Base-by-base conservation (phyloP, 352 stramenopile genomes). In the Salisapilia sapeloensis region DNA sequence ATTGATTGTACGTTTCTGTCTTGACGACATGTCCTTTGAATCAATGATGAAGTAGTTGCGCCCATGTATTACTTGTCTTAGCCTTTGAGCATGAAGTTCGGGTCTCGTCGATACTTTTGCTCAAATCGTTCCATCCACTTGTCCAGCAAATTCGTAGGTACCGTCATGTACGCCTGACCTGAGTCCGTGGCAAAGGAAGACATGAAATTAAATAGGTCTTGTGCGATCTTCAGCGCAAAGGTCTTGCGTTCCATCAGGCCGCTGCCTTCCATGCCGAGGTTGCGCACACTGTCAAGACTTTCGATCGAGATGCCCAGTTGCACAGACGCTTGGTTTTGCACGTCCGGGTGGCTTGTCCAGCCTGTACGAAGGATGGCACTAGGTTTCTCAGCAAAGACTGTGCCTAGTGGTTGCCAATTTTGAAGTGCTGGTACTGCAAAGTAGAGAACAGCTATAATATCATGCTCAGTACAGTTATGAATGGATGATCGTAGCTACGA, bases 21-120 rank as follows among this genome's bases (percentile, higher is more conserved):
- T n/a, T n/a, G n/a, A n/a, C n/a, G n/a, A n/a, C n/a, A n/a, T n/a
- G n/a, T n/a, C n/a, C n/a, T n/a, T n/a, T n/a, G n/a, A n/a, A n/a
- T n/a, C n/a, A n/a, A n/a, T n/a, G n/a, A n/a, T n/a, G n/a, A n/a
- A n/a, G n/a, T n/a, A n/a, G n/a, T n/a, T n/a, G n/a, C n/a, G n/a
- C n/a, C n/a, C n/a, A n/a, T n/a, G n/a, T n/a, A n/a, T n/a, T n/a
- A n/a, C n/a, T n/a, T n/a, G n/a, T n/a, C n/a, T n/a, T n/a, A n/a
- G n/a, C n/a, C n/a, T 42, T 94, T 95, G 45, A 94, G 66, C 53
- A 93, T 92, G 32, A 95, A 95, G 44, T 94, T 95, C 9, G 82
- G 80, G 48, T 95, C 80, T 9, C 79, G 47, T 35, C 66, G 49
- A 22, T 85, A 86, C 46, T 90, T 92, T 19, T 50, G 38, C 48